Evolutionary conservation across 2,329 filamentous ascomycete genomes (phyloP).

Genomic region (Pseudocercospora eumusae): DNA sequence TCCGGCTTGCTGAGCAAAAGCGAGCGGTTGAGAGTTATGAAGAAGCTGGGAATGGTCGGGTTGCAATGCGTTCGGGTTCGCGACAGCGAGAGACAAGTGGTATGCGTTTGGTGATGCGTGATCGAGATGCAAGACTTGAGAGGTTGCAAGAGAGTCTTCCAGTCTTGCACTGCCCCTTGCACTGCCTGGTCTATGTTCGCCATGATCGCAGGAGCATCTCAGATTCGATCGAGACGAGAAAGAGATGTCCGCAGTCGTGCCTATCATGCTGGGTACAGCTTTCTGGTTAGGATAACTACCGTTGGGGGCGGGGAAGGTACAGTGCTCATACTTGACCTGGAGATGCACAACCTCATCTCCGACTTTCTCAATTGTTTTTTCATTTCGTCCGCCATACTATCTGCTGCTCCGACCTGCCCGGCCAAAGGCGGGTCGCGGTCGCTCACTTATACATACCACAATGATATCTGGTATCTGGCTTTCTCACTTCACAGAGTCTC

Average conservation of each 20-base stretch:
- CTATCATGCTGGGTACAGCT: background rate
- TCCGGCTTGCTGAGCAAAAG: slow-evolving; percentile 14
- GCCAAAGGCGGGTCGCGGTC: background rate
- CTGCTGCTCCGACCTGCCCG: background rate
- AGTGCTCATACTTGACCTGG: background rate
- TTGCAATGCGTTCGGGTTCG: slow-evolving; percentile 33
- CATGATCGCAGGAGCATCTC: slow-evolving; percentile 19
- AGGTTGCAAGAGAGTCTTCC: slow-evolving; percentile 12
- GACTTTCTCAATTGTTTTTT: background rate
- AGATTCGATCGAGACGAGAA: slow-evolving; percentile 9
- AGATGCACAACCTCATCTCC: background rate
- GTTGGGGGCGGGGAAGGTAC: background rate
- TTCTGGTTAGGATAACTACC: background rate
- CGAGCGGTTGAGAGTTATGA: slow-evolving; percentile 32
- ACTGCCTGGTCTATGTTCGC: slow-evolving; percentile 16
- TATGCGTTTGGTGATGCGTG: slow-evolving; percentile 25
- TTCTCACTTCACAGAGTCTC: background rate
- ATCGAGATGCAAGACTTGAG: slow-evolving; percentile 2
- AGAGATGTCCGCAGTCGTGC: slow-evolving; percentile 10
- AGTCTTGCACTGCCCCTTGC: slow-evolving; percentile 26
- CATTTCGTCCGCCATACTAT: background rate
- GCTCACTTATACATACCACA: background rate
- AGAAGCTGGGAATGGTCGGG: slow-evolving; percentile 40
- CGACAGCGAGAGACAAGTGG: slow-evolving; percentile 28
- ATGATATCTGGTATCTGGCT: background rate